Conservation (phyloP, 2,329 filamentous ascomycete species). For the Westerdykella sp. region DNA sequence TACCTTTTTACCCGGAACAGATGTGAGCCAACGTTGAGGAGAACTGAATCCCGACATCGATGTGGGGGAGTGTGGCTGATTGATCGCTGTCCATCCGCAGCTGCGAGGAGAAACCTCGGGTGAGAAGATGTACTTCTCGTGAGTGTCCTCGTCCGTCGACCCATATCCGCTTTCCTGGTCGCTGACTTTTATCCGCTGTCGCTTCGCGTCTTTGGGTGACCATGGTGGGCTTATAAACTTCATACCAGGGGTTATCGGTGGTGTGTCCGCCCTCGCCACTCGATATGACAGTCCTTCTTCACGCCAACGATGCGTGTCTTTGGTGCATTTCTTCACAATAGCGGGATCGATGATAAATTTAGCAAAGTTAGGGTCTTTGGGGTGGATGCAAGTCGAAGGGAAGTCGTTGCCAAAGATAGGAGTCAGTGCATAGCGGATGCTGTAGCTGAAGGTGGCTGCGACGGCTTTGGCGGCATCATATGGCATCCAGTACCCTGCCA, state of each 20-base stretch:
- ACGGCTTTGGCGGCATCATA: slow-evolving; percentile 79
- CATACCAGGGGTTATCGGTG: slow-evolving; percentile 6
- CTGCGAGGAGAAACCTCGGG: slow-evolving; percentile 37
- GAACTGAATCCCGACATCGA: slow-evolving; percentile 9
- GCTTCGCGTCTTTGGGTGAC: slow-evolving; percentile 5
- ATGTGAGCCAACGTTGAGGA: slow-evolving; percentile 11
- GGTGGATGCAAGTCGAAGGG: slow-evolving; percentile 61
- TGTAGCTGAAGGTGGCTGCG: slow-evolving; percentile 81
- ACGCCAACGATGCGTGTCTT: slow-evolving; percentile 36
- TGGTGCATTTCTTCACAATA: slow-evolving; percentile 33
- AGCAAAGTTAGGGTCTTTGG: slow-evolving; percentile 57
- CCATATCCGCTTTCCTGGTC: slow-evolving; percentile 39
- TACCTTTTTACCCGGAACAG: slow-evolving; percentile 6
- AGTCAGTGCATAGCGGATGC: slow-evolving; percentile 77
- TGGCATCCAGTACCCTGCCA: slow-evolving; percentile 90
- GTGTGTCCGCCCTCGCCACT: slow-evolving; percentile 1
- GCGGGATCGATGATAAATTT: slow-evolving; percentile 38
- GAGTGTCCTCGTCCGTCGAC: slow-evolving; percentile 35
- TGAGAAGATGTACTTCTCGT: slow-evolving; percentile 33
- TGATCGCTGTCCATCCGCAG: slow-evolving; percentile 40
- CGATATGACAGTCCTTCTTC: slow-evolving; percentile 16
- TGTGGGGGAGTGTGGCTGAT: slow-evolving; percentile 21
- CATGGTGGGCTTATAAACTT: slow-evolving; percentile 13
- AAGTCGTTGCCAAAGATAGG: slow-evolving; percentile 86
- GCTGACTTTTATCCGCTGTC: slow-evolving; percentile 4